Evolutionary conservation across 1,284 basidiomycete species (phyloP).

Genomic region (Cryptococcus sp.): DNA sequence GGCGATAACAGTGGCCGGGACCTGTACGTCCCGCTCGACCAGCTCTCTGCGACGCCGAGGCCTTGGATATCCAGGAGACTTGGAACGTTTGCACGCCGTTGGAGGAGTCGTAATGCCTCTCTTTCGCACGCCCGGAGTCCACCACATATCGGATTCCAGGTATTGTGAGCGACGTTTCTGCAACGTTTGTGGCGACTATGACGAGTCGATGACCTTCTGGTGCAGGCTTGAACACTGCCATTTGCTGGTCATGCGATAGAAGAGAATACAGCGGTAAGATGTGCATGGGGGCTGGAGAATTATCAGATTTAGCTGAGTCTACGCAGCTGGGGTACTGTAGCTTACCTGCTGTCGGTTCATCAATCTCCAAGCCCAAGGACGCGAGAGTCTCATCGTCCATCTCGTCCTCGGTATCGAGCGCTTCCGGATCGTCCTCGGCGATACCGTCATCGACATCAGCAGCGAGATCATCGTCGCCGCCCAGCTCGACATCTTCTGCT

Average conservation of each 20-base stretch:
- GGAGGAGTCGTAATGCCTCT: slow-evolving; percentile 66
- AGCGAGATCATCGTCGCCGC: slow-evolving; percentile 53
- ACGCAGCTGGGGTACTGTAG: slow-evolving; percentile 2
- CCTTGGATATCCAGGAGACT: slow-evolving; percentile 74
- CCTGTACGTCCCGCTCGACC: slow-evolving; percentile 77
- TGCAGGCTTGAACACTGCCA: slow-evolving; percentile 69
- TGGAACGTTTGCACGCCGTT: slow-evolving; percentile 72
- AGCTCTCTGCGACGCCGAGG: slow-evolving; percentile 69
- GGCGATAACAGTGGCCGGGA: slow-evolving; percentile 75
- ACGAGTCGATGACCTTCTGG: slow-evolving; percentile 67
- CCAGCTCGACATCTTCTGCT: slow-evolving; percentile 54
- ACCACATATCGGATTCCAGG: slow-evolving; percentile 75
- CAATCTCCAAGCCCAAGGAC: slow-evolving; percentile 42
- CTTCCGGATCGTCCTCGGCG: slow-evolving; percentile 53
- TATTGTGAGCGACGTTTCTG: slow-evolving; percentile 77
- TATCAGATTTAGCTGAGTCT: slow-evolving; percentile 1
- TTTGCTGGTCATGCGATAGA: slow-evolving; percentile 70
- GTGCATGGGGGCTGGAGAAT: slow-evolving; percentile 64
- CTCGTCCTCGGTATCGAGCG: slow-evolving; percentile 55
- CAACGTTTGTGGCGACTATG: slow-evolving; percentile 75
- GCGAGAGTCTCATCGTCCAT: slow-evolving; percentile 49
- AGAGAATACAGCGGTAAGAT: slow-evolving; percentile 74
- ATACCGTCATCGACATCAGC: slow-evolving; percentile 56
- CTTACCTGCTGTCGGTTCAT: slow-evolving; percentile 54
- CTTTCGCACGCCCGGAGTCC: slow-evolving; percentile 76